Conservation (phyloP, 495 filamentous ascomycete genomes). For the Aspergillus ellipticus region DNA sequence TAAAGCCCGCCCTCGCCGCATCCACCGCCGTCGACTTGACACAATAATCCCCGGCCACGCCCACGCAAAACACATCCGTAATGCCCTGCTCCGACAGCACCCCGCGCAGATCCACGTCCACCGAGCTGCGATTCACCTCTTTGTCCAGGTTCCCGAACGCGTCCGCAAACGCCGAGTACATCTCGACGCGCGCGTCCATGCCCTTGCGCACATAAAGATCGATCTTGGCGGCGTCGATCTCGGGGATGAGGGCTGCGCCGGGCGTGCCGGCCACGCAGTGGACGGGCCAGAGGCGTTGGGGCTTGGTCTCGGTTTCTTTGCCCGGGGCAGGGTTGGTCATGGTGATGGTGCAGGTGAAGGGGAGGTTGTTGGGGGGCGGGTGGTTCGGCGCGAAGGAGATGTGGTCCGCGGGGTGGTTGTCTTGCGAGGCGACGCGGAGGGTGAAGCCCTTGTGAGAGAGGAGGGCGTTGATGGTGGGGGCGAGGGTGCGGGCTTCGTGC, state of each 20-base stretch:
- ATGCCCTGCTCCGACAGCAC: conserved; percentile 26
- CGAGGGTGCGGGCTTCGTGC: conserved; percentile 62
- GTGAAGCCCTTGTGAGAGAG: conserved; percentile 65
- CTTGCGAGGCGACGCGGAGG: conserved; percentile 76
- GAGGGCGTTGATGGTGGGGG: conserved; percentile 69
- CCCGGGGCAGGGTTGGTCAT: conserved; percentile 62
- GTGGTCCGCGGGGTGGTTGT: conserved; percentile 82
- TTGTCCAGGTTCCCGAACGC: conserved; percentile 58
- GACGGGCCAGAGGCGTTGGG: conserved; percentile 77
- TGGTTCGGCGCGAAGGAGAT: conserved; percentile 90
- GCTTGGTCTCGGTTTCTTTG: conserved; percentile 59
- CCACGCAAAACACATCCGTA: conserved; percentile 77
- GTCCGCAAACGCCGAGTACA: conserved; percentile 86
- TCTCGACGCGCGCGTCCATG: conserved; percentile 67
- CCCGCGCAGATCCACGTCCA: conserved; percentile 45
- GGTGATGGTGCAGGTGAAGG: conserved; percentile 60
- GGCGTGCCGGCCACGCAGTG: conserved; percentile 78
- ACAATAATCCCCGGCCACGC: conserved; percentile 86
- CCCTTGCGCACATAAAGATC: conserved; percentile 76
- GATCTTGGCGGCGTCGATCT: conserved; percentile 59
- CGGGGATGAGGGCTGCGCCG: conserved; percentile 72
- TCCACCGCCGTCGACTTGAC: conserved; percentile 78
- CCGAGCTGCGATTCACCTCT: conserved; percentile 26
- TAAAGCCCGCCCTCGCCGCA: conserved; percentile 71
- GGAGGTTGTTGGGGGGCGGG: conserved; percentile 54